Conservation (phyloP, 1,139 yeast species). For the Taiozyma sp. region DNA sequence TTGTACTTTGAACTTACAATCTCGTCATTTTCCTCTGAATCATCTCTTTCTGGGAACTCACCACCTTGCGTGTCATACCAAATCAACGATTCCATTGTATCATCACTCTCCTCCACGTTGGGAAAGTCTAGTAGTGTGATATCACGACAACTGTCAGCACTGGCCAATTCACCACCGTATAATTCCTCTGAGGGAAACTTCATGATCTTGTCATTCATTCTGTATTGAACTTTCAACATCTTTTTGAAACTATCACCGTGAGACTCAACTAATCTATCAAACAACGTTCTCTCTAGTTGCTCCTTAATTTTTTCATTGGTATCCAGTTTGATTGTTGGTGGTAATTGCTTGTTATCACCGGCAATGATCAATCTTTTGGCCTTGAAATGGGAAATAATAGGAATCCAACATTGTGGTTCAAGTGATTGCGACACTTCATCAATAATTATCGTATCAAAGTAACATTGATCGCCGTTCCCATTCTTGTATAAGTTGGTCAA, state of each 20-base stretch:
- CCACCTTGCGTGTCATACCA: slow-evolving; percentile 98
- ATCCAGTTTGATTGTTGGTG: slow-evolving; percentile 63
- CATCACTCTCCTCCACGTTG: slow-evolving; percentile 38
- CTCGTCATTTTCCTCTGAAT: slow-evolving; percentile 21
- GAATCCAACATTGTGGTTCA: slow-evolving; percentile 98
- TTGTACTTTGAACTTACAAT: slow-evolving; percentile 53
- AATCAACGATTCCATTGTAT: slow-evolving; percentile 41
- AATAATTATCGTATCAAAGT: slow-evolving; percentile 79
- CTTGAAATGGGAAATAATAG: slow-evolving; percentile 57
- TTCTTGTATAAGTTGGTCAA: slow-evolving; percentile 42
- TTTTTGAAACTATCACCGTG: slow-evolving; percentile 46
- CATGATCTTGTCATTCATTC: slow-evolving; percentile 83
- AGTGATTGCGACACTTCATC: slow-evolving; percentile 94
- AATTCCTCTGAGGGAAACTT: slow-evolving; percentile 64
- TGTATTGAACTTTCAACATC: slow-evolving; percentile 70
- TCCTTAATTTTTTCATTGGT: slow-evolving; percentile 27
- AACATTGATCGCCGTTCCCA: slow-evolving; percentile 23
- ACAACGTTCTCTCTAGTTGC: slow-evolving; percentile 58
- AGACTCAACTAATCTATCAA: slow-evolving; percentile 63
- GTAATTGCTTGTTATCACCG: slow-evolving; percentile 84
- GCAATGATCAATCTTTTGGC: slow-evolving; percentile 64
- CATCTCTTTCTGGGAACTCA: slow-evolving; percentile 56
- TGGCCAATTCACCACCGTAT: slow-evolving; percentile 57
- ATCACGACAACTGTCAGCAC: slow-evolving; percentile 53
- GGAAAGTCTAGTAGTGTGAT: slow-evolving; percentile 52